Evolutionary conservation across 306 rosid genomes (phyloP).

Genomic region (Fragaria ananassa): DNA sequence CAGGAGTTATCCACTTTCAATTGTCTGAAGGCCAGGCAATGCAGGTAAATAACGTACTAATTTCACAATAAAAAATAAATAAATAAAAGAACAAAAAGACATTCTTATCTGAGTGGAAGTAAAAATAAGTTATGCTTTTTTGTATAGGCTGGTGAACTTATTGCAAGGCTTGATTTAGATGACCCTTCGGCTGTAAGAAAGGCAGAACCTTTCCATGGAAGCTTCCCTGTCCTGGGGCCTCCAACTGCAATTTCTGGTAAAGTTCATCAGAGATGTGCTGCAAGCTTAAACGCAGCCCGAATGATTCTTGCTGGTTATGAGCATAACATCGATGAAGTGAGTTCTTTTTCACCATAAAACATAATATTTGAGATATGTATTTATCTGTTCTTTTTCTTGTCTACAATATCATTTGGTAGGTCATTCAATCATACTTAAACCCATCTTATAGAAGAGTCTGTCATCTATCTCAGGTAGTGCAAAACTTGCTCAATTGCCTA

Average conservation of each 20-base stretch:
- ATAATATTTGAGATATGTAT: slow-evolving; percentile 5
- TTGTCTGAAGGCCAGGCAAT: slow-evolving; percentile 98
- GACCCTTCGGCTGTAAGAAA: slow-evolving; percentile 96
- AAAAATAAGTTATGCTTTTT: slow-evolving; percentile 9
- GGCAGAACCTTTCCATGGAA: slow-evolving; percentile 84
- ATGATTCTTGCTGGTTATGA: slow-evolving; percentile 98
- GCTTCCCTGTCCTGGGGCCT: slow-evolving; percentile 79
- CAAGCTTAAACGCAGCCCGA: slow-evolving; percentile 75
- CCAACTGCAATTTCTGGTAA: slow-evolving; percentile 92
- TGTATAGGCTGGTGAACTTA: slow-evolving; percentile 85
- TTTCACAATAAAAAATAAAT: background rate
- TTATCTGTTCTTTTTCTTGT: background rate
- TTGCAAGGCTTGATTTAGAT: slow-evolving; percentile 93
- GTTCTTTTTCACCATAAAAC: slow-evolving; percentile 19
- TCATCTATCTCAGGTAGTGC: slow-evolving; percentile 68
- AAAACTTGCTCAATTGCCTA: slow-evolving; percentile 84
- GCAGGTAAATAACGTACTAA: slow-evolving; percentile 57
- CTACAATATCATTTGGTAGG: slow-evolving; percentile 5
- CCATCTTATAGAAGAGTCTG: slow-evolving; percentile 27
- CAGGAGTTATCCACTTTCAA: slow-evolving; percentile 80
- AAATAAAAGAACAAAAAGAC: background rate
- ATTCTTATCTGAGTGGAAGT: slow-evolving; percentile 16
- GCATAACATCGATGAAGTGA: slow-evolving; percentile 90
- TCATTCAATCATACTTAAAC: slow-evolving; percentile 18
- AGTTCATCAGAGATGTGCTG: slow-evolving; percentile 96